Conservation (phyloP, 306 rosid species). For the Glycine soja region DNA sequence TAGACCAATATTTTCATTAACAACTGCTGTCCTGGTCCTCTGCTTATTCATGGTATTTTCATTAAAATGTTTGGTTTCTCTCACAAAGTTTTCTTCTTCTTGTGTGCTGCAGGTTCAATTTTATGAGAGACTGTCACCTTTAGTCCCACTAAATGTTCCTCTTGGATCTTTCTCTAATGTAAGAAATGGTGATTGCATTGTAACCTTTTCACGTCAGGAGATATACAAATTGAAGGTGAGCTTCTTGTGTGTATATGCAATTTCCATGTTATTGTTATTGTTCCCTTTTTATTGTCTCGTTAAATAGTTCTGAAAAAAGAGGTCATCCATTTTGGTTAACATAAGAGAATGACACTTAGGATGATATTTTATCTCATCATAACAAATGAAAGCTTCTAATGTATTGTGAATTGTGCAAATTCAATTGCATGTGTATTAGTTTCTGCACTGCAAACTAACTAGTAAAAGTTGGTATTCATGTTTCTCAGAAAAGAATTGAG, state of each 20-base stretch:
- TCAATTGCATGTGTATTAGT: slow-evolving; percentile 20
- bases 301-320: slow-evolving; percentile 1
- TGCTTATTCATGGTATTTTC: slow-evolving; percentile 40
- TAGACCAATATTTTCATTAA: slow-evolving; percentile 18
- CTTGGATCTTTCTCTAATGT: slow-evolving; percentile 79
- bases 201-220: slow-evolving; percentile 77
- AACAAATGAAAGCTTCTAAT: slow-evolving; percentile 15
- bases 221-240: slow-evolving; percentile 81
- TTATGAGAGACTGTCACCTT: slow-evolving; percentile 88
- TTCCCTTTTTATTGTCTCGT: not conserved
- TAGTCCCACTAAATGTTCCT: slow-evolving; percentile 76
- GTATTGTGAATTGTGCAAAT: slow-evolving; percentile 37
- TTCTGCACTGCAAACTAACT: slow-evolving; percentile 40
- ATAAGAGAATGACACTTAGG: slow-evolving; percentile 2
- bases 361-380: slow-evolving; percentile 20
- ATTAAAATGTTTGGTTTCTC: slow-evolving; percentile 35
- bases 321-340: slow-evolving; percentile 28
- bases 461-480: slow-evolving; percentile 37
- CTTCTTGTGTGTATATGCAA: not conserved
- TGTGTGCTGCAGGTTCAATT: slow-evolving; percentile 64
- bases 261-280: slow-evolving; percentile 19
- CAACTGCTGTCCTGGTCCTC: slow-evolving; percentile 23
- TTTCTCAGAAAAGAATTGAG: slow-evolving; percentile 76
- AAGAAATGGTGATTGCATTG: slow-evolving; percentile 84
- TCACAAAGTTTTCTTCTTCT: slow-evolving; percentile 20